These are phyloP conservation scores for Aspergillus pseudonomiae DNA, from an alignment of 2,329 filamentous ascomycete species.

Conservation along the genomic window DNA sequence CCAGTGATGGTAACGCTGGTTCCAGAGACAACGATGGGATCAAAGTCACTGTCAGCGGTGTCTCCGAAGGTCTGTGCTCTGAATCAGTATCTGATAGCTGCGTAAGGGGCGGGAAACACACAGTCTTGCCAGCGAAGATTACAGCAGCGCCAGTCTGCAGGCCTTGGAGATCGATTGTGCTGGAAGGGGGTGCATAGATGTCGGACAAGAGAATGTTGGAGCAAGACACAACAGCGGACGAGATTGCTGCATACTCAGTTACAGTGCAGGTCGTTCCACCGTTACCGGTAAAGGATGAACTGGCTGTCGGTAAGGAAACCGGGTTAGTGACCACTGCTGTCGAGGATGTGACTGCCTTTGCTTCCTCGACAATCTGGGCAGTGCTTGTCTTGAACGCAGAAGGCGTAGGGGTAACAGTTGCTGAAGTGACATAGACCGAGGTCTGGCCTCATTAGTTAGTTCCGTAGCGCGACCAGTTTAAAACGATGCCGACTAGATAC, in stretches of 20 bases:
- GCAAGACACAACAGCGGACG: conserved; percentile 44
- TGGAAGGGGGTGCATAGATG: conserved; percentile 43
- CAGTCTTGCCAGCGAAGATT: conserved; percentile 44
- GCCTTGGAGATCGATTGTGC: conserved; percentile 45
- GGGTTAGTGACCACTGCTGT: background rate
- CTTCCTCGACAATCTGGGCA: background rate
- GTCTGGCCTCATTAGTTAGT: background rate
- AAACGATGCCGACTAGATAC: too few species aligned
- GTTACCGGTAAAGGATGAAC: conserved; percentile 7
- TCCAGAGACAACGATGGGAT: conserved; percentile 43
- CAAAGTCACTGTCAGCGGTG: conserved; percentile 31
- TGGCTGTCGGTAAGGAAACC: background rate
- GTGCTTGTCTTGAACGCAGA: background rate
- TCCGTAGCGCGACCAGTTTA: too few species aligned
- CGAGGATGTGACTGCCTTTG: background rate
- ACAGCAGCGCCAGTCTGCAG: conserved; percentile 47
- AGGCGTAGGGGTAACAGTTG: background rate
- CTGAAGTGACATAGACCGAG: background rate
- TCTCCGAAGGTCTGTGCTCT: background rate
- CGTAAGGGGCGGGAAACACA: conserved; percentile 1
- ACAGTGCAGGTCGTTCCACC: conserved; percentile 27
- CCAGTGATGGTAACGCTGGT: conserved; percentile 46
- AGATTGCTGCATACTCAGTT: conserved; percentile 34
- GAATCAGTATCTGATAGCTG: background rate
- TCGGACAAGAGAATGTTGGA: conserved; percentile 46